Evolutionary conservation across 352 stramenopile genomes (phyloP).

Genomic region (Phytophthora foliorum): DNA sequence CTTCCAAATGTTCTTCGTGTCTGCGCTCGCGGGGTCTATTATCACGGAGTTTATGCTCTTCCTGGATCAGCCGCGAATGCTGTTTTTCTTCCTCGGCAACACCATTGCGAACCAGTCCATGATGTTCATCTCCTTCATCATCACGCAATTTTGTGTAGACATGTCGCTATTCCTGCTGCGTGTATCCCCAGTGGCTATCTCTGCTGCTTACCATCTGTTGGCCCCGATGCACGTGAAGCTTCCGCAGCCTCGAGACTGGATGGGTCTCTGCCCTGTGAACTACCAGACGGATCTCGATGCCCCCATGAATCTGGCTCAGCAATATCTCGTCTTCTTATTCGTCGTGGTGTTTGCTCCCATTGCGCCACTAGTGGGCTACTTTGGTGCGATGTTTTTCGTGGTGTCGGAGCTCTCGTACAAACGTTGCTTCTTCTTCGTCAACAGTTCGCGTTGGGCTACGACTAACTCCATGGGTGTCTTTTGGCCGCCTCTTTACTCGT

Average conservation of each 20-base stretch:
- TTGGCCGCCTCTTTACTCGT: constrained; percentile 77
- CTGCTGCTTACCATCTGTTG: constrained; percentile 51
- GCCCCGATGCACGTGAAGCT: constrained; percentile 66
- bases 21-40: constrained; percentile 70
- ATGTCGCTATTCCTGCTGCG: constrained; percentile 73
- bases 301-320: constrained; percentile 66
- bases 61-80: constrained; percentile 68
- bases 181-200: constrained; percentile 56
- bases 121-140: constrained; percentile 85
- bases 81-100: constrained; percentile 78
- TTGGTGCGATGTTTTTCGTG: constrained; percentile 71
- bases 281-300: constrained; percentile 64
- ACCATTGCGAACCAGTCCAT: constrained; percentile 82
- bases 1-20: constrained; percentile 89
- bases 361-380: constrained; percentile 74
- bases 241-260: constrained; percentile 57
- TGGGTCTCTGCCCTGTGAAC: constrained; percentile 65
- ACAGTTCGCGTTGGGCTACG: constrained; percentile 61
- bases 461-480: constrained; percentile 72
- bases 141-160: constrained; percentile 75
- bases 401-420: constrained; percentile 78
- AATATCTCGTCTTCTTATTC: constrained; percentile 81
- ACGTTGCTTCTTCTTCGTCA: constrained; percentile 77
- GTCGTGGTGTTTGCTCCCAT: constrained; percentile 80
- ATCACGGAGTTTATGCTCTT: constrained; percentile 67